Base-by-base conservation (phyloP, 2,329 filamentous ascomycete genomes). In the Penicillium expansum region DNA sequence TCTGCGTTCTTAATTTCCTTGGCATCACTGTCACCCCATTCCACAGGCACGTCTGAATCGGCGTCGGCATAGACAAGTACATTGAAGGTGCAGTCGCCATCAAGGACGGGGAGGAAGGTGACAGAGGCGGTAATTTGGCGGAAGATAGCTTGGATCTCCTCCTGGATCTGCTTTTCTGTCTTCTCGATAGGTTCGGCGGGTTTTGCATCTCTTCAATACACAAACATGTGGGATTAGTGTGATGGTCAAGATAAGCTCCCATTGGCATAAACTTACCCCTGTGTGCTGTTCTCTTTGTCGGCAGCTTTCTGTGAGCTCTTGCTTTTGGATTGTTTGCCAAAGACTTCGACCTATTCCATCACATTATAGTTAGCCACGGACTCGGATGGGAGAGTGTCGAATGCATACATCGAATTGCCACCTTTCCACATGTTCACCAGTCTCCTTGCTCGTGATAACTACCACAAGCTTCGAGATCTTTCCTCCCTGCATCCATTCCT, bases 381-480 rank as follows among this genome's bases (percentile, higher is more conserved):
- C 45, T 22, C 18, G 11, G 33, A 20, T 13, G 8, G 13, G n/a
- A 38, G 24, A 24, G 16, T 32, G 48, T 27, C 48, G 33, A 58
- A 64, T 76, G 61, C 74, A 58, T 66, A 96, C 93, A 74, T 97
- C 92, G 70, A 99, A 99, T 74, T 99, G 93, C 94, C 94, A 99
- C 62, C 94, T 83, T 79, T 99, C 94, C 43, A 99, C 86, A 74
- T 96, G 89, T 72, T 97, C 92, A 62, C 93, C 94, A 0, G 92
- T 96, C 75, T 99, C 94, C 76, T 97, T 97, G 80, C 90, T 90
- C 32, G 93, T 97, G 65, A 99, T 92, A 47, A 99, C 94, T 52
- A 99, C 89, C 58, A 99, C 92, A 13, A 99, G 86, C 76, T 96
- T 97, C 51, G 91, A 95, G 72, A 99, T 97, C 77, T 99, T 97